phyloP scores from a whole-genome alignment of 257 asterid species.

The Rubia yunnanensis region DNA sequence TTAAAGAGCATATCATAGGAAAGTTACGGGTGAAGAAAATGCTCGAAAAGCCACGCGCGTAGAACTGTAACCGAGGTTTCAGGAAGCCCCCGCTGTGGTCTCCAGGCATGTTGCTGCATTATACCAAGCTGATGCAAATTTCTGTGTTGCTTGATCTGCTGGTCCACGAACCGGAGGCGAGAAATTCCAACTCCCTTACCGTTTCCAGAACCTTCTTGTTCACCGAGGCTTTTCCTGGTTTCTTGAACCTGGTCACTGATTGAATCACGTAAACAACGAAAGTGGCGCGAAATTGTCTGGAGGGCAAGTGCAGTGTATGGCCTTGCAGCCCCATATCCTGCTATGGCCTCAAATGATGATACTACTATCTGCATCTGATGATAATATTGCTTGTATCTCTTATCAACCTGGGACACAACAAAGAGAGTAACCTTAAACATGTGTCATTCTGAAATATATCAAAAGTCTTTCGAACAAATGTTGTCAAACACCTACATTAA shows the following conservation, averaged over 20 bases:
- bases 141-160: constrained; percentile 64
- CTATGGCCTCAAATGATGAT: constrained; percentile 63
- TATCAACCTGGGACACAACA: constrained; percentile 50
- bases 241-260: constrained; percentile 52
- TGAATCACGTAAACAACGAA: constrained; percentile 71
- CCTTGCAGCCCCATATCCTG: constrained; percentile 68
- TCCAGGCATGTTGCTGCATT: constrained; percentile 87
- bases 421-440: background rate
- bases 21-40: constrained; percentile 82
- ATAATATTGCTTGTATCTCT: constrained; percentile 70
- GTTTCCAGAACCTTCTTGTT: constrained; percentile 44
- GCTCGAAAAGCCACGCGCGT: constrained; percentile 95
- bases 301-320: constrained; percentile 84
- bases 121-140: constrained; percentile 83
- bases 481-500: background rate
- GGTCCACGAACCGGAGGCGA: constrained; percentile 67
- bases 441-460: background rate
- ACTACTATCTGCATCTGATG: constrained; percentile 82
- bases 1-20: background rate
- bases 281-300: constrained; percentile 81
- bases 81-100: constrained; percentile 91
- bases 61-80: constrained; percentile 67
- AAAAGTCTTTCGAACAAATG: background rate
- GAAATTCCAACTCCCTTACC: constrained; percentile 58
- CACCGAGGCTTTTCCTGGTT: constrained; percentile 65